Base-by-base conservation (phyloP, 1,139 yeast species). In the Debaryomycetaceae sp. region DNA sequence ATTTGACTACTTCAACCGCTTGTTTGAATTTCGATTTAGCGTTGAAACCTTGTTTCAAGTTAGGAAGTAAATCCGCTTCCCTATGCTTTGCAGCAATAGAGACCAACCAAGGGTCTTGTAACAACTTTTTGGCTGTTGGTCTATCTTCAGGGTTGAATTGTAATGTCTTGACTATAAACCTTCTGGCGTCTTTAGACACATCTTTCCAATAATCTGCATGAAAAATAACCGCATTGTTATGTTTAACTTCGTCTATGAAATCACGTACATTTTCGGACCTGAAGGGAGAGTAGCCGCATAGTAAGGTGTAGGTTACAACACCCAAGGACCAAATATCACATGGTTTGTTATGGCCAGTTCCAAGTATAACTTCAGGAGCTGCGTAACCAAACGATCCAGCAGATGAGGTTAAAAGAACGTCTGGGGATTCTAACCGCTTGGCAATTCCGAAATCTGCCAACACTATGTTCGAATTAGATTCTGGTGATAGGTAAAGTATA, bases 381-480 rank as follows among this genome's bases (percentile, higher is more conserved):
- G 96, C 96, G 60, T 90, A 90, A 2, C 97, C 97, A 65, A 89
- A 82, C 1, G 95, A 85, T 0, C 97, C 97, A 0, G 97, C 97
- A 40, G 87, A 83, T 24, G 86, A 75, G 24, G 81, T 84, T 47
- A 91, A 72, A 50, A 83, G 76, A 51, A 88, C 91, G 54, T 81
- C 76, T 1, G 78, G 69, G 14, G 72, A 63, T 47, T 75, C 74
- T 53, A 90, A 67, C 49, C 80, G 75, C 62, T 87, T 87, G 36
- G 97, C 97, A 55, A 90, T 89, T 39, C 97, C 97, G 65, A 90
- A 90, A 67, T 90, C 97, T 0, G 96, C 96, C 52, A 90, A 72
- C 3, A 90, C 96, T 34, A 90, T 73, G 42, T 78, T 80, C 6
- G 96, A 84, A 48, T 84, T 74, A 8, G 63, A 66, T 3, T 59